Conservation (phyloP, 2,329 filamentous ascomycete species). For the Penicillium brevicompactum region DNA sequence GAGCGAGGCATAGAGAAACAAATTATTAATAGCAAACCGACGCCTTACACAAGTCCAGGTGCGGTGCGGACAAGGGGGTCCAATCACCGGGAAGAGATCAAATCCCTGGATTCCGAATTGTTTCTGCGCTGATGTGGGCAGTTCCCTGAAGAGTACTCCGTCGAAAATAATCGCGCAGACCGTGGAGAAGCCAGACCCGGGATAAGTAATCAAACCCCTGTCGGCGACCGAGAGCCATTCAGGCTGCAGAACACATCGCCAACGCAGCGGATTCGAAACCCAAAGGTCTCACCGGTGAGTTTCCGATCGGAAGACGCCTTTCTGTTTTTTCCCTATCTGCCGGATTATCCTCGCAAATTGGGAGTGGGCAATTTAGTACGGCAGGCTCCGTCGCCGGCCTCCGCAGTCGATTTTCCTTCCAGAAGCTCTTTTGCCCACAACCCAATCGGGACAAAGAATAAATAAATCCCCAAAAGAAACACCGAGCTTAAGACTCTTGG, state of each 20-base stretch:
- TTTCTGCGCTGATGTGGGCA: neutral
- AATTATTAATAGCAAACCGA: conserved; percentile 10
- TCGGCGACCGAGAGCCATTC: conserved; percentile 15
- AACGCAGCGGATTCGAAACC: conserved; percentile 12
- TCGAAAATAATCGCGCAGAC: conserved; percentile 7
- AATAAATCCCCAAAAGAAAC: neutral
- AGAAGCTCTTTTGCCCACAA: neutral
- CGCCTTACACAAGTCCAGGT: conserved; percentile 4
- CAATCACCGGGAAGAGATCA: conserved; percentile 3
- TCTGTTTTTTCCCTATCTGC: neutral
- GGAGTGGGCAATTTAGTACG: neutral
- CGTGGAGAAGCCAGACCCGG: neutral
- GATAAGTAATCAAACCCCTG: conserved; percentile 6
- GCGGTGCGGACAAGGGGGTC: conserved; percentile 1
- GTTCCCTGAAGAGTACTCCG: neutral
- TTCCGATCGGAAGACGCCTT: conserved; percentile 4
- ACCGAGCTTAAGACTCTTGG: conserved; percentile 1
- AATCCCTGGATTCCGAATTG: conserved; percentile 12
- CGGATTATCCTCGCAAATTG: neutral
- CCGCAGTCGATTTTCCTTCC: neutral
- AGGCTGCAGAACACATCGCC: conserved; percentile 1
- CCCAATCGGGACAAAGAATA: neutral
- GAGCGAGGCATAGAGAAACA: conserved; percentile 1
- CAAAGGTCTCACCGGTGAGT: conserved; percentile 8
- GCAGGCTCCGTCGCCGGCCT: neutral